These are phyloP conservation scores for Chrysanthemum makinoi DNA, from an alignment of 129 eudicot species.

Conservation along the genomic window DNA sequence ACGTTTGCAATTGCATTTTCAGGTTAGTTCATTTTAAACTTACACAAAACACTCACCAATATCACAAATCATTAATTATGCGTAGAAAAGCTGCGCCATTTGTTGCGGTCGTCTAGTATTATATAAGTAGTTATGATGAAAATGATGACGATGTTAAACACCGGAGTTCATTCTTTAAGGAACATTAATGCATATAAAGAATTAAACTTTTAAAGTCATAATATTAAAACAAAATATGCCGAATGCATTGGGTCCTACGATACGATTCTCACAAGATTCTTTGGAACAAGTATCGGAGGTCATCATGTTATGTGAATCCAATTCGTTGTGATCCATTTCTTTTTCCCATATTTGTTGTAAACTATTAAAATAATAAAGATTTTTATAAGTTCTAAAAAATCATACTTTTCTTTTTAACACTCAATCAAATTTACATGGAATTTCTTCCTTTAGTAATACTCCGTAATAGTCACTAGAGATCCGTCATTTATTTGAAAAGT, in stretches of 20 bases:
- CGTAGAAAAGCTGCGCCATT: too few relatives aligned
- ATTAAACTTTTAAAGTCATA: neutral
- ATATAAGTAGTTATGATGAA: too few relatives aligned
- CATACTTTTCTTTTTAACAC: neutral
- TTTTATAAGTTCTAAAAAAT: neutral
- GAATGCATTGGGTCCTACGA: neutral
- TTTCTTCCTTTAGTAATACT: too few relatives aligned
- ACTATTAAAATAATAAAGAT: neutral
- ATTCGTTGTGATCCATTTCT: neutral
- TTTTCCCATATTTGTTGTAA: neutral
- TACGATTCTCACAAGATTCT: neutral
- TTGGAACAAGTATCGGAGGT: neutral
- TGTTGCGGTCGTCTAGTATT: too few relatives aligned
- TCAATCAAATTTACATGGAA: neutral
- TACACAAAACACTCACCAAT: too few relatives aligned
- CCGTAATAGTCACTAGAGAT: too few relatives aligned
- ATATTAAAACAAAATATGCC: neutral
- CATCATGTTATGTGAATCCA: conserved; percentile 11
- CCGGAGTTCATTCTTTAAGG: too few relatives aligned
- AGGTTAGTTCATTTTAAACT: too few relatives aligned
- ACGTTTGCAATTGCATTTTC: too few relatives aligned
- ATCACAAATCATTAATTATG: too few relatives aligned
- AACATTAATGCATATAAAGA: neutral
- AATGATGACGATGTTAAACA: too few relatives aligned
- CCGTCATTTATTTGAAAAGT: neutral